Conservation (phyloP, 768 basidiomycete species). For the Russula emetica region DNA sequence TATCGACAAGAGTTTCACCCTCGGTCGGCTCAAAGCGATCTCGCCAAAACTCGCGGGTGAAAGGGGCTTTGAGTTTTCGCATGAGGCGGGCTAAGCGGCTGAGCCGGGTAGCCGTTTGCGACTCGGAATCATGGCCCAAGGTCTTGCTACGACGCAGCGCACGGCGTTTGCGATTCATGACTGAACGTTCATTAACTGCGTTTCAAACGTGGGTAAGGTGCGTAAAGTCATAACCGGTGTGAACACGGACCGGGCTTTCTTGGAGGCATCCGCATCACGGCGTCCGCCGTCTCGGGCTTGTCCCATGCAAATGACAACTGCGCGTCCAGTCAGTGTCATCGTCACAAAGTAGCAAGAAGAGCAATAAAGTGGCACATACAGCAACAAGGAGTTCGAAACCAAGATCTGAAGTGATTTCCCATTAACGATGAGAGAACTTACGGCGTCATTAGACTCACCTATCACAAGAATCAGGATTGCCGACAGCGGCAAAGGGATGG, state of each 20-base stretch:
- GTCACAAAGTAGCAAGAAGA: not conserved
- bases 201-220: not conserved
- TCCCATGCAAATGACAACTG: slow-evolving; percentile 73
- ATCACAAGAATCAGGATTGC: slow-evolving; percentile 70
- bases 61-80: slow-evolving; percentile 46
- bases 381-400: slow-evolving; percentile 66
- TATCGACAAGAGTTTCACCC: slow-evolving; percentile 57
- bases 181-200: slow-evolving; percentile 54
- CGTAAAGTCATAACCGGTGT: not conserved
- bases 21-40: slow-evolving; percentile 51
- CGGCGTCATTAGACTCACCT: slow-evolving; percentile 38
- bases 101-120: slow-evolving; percentile 41
- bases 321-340: slow-evolving; percentile 2
- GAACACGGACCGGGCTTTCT: slow-evolving; percentile 53
- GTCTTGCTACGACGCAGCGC: slow-evolving; percentile 57
- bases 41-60: slow-evolving; percentile 57
- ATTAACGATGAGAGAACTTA: slow-evolving; percentile 7
- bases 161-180: slow-evolving; percentile 49
- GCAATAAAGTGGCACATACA: slow-evolving; percentile 37
- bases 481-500: slow-evolving; percentile 59
- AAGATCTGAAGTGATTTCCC: slow-evolving; percentile 44
- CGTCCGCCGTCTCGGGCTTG: slow-evolving; percentile 58
- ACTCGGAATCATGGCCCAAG: slow-evolving; percentile 50
- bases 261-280: slow-evolving; percentile 62
- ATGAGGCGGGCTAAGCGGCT: slow-evolving; percentile 40